Evolutionary conservation across 2,329 filamentous ascomycete genomes (phyloP).

Genomic region (Pestalotiopsis sp.): DNA sequence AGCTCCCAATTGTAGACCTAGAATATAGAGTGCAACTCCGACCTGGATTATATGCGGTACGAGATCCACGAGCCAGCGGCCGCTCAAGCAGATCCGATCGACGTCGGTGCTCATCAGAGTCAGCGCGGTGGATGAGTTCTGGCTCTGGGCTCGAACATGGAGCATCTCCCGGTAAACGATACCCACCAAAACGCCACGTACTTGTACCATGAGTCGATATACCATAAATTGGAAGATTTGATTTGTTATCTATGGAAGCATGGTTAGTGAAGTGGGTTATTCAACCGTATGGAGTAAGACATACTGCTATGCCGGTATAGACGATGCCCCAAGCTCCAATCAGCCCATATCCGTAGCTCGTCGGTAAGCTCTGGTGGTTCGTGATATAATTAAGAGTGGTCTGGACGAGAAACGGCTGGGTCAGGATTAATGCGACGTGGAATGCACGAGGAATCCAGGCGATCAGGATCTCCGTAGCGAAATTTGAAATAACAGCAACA

Average conservation of each 20-base stretch:
- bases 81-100: neutral
- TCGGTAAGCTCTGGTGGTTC: neutral
- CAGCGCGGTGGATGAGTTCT: slow-evolving; percentile 6
- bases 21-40: slow-evolving; percentile 4
- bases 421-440: slow-evolving; percentile 1
- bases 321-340: slow-evolving; percentile 5
- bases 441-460: slow-evolving; percentile 6
- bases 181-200: slow-evolving; percentile 6
- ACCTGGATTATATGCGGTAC: slow-evolving; percentile 1
- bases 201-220: slow-evolving; percentile 5
- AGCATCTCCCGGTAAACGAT: slow-evolving; percentile 9
- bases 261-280: neutral
- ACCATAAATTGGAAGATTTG: slow-evolving; percentile 6
- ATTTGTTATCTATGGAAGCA: neutral
- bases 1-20: neutral
- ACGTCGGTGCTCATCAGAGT: slow-evolving; percentile 10
- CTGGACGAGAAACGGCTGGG: slow-evolving; percentile 6
- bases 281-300: neutral
- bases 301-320: slow-evolving; percentile 5
- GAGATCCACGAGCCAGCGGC: neutral
- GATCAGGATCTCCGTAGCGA: neutral
- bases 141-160: slow-evolving; percentile 3
- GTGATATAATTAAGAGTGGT: slow-evolving; percentile 3
- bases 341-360: slow-evolving; percentile 8
- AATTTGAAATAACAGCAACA: neutral